Evolutionary conservation across 73 alveolate genomes (phyloP).

Genomic region (Tetrahymena borealis): DNA sequence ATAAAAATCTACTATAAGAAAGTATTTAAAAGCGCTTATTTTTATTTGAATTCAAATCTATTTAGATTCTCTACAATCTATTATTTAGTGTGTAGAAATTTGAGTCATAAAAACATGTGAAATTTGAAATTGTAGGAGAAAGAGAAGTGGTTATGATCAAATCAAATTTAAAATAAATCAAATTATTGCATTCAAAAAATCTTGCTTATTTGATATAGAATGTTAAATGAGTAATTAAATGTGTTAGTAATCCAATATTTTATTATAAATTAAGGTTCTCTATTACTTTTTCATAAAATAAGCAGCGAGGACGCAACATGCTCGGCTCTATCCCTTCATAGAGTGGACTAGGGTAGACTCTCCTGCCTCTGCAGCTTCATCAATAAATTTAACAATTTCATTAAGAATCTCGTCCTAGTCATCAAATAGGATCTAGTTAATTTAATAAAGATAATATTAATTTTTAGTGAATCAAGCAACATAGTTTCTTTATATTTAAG

Average conservation of each 20-base stretch:
- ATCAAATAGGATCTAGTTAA: constrained; percentile 65
- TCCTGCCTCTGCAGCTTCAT: constrained; percentile 82
- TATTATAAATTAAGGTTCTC: neutral
- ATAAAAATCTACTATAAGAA: neutral
- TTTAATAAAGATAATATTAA: neutral
- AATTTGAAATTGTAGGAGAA: neutral
- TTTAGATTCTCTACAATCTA: neutral
- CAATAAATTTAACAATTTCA: constrained; percentile 86
- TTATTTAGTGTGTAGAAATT: neutral
- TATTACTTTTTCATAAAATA: constrained; percentile 86
- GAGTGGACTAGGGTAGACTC: constrained; percentile 97
- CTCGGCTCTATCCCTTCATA: constrained; percentile 93
- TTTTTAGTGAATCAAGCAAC: neutral
- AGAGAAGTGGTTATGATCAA: neutral
- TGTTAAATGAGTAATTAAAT: neutral
- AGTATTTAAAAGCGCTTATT: neutral
- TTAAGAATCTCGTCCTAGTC: constrained; percentile 82
- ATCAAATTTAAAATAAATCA: neutral
- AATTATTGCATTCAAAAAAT: neutral
- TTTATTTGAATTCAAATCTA: neutral
- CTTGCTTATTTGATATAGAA: neutral
- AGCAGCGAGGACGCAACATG: constrained; percentile 85
- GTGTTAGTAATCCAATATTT: neutral
- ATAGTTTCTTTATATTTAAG: neutral
- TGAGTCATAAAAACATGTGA: neutral